Conservation (phyloP, 2,329 filamentous ascomycete species). For the Lachnellula suecica region DNA sequence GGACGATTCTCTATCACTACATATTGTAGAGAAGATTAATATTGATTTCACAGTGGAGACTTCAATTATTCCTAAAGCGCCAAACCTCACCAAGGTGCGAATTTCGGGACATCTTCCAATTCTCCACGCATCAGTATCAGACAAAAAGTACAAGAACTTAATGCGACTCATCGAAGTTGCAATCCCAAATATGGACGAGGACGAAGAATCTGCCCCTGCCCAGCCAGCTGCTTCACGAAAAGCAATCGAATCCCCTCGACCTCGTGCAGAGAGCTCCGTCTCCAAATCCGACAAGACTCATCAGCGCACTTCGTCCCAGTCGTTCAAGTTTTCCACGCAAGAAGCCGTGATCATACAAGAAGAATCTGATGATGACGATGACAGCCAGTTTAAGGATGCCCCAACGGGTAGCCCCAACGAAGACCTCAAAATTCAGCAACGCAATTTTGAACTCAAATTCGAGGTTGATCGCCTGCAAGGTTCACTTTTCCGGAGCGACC, state of each 20-base stretch:
- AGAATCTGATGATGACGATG: slow-evolving; percentile 55
- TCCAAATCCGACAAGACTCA: slow-evolving; percentile 41
- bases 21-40: slow-evolving; percentile 95
- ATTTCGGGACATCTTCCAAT: slow-evolving; percentile 91
- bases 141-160: slow-evolving; percentile 93
- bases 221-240: slow-evolving; percentile 5
- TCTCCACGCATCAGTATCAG: slow-evolving; percentile 87
- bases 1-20: slow-evolving; percentile 69
- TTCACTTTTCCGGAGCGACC: slow-evolving; percentile 84
- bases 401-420: slow-evolving; percentile 54
- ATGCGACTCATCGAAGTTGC: slow-evolving; percentile 97
- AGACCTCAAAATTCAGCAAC: slow-evolving; percentile 75
- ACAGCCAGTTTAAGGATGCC: slow-evolving; percentile 67
- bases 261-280: slow-evolving; percentile 25
- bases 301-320: slow-evolving; percentile 63
- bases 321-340: slow-evolving; percentile 71
- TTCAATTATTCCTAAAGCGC: slow-evolving; percentile 94
- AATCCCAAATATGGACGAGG: slow-evolving; percentile 75
- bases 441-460: slow-evolving; percentile 95
- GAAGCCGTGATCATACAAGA: slow-evolving; percentile 75
- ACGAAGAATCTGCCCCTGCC: slow-evolving; percentile 32
- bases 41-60: slow-evolving; percentile 95
- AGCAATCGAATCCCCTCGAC: slow-evolving; percentile 9
- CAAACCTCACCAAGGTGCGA: slow-evolving; percentile 87
- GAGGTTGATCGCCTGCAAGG: slow-evolving; percentile 92